phyloP scores from a whole-genome alignment of 177 flowering plant species.

The Vitis hybrid region DNA sequence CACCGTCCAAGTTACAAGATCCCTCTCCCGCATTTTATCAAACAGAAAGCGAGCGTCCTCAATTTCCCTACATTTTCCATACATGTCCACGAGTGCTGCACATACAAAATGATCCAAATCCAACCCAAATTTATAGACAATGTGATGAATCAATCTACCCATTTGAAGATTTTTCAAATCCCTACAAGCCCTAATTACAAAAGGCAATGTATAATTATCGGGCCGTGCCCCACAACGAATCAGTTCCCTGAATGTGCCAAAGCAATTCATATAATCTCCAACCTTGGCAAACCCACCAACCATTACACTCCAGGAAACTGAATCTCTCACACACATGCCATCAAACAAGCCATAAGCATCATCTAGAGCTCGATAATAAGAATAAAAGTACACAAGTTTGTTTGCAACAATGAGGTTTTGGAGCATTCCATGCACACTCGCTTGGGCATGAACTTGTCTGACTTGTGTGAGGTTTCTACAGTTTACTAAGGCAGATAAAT shows the following conservation, averaged over 20 bases:
- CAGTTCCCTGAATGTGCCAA: conserved; percentile 38
- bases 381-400: conserved; percentile 39
- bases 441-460: conserved; percentile 38
- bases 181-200: conserved; percentile 44
- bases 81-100: conserved; percentile 46
- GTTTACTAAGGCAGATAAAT: conserved; percentile 21
- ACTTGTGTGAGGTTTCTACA: conserved; percentile 35
- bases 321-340: conserved; percentile 30
- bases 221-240: conserved; percentile 24
- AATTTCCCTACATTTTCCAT: conserved; percentile 32
- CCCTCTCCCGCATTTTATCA: conserved; percentile 38
- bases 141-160: conserved; percentile 33
- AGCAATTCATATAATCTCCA: conserved; percentile 37
- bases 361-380: conserved; percentile 17
- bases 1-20: conserved; percentile 49
- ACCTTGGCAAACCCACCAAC: conserved; percentile 44
- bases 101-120: conserved; percentile 31
- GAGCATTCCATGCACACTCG: conserved; percentile 20
- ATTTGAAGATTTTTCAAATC: conserved; percentile 25
- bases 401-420: conserved; percentile 31
- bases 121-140: conserved; percentile 32
- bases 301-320: conserved; percentile 45
- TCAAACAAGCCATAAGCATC: conserved; percentile 31
- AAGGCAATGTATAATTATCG: conserved; percentile 44
- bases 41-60: conserved; percentile 40